Evolutionary conservation across 345 rosid species (phyloP).

Genomic region (Gossypium herbaceum): DNA sequence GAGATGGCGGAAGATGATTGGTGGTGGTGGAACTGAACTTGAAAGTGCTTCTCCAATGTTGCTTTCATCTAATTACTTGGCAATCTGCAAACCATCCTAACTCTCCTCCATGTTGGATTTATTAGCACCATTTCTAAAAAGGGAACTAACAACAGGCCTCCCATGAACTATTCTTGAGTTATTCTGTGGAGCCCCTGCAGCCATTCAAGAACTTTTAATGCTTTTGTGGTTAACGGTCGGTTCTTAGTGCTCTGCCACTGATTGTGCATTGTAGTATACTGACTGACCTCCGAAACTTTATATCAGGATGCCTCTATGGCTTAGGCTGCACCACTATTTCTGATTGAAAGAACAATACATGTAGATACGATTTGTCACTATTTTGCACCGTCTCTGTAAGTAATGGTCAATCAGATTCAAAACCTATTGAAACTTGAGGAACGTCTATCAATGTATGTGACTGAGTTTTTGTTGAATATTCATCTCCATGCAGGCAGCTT

Average conservation of each 20-base stretch:
- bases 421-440: conserved; percentile 40
- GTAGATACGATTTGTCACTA: conserved; percentile 28
- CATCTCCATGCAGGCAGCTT: conserved; percentile 16
- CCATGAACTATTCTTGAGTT: conserved; percentile 30
- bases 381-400: conserved; percentile 24
- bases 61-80: conserved; percentile 40
- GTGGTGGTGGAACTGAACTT: conserved; percentile 36
- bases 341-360: conserved; percentile 25
- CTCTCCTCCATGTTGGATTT: conserved; percentile 22
- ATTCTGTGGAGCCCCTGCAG: conserved; percentile 25
- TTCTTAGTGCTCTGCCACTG: conserved; percentile 45
- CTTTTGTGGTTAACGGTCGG: conserved; percentile 44
- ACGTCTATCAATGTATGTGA: conserved; percentile 36
- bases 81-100: conserved; percentile 7
- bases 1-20: conserved; percentile 33
- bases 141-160: conserved; percentile 24
- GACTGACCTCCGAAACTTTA: neutral
- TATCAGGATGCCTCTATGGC: conserved; percentile 12
- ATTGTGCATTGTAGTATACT: neutral
- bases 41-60: conserved; percentile 36
- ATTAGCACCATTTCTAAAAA: conserved; percentile 25
- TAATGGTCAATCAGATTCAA: conserved; percentile 26
- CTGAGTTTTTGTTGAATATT: conserved; percentile 27
- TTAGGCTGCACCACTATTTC: conserved; percentile 24
- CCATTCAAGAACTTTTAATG: conserved; percentile 43